These are phyloP conservation scores for Camellia oleifera DNA, from an alignment of 179 eudicot genomes.

Conservation along the genomic window DNA sequence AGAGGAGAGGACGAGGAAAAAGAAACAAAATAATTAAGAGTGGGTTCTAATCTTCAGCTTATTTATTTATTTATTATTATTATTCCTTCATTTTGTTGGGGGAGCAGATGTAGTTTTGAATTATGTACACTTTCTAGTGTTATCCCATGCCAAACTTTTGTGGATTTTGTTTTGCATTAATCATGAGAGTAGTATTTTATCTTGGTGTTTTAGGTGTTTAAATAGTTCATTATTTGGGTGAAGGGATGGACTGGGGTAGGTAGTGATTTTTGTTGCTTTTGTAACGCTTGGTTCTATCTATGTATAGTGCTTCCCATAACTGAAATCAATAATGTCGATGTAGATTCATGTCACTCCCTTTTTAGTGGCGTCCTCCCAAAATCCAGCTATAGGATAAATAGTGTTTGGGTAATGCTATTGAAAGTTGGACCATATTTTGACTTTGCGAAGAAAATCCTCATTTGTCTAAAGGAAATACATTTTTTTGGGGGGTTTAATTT, in stretches of 20 bases:
- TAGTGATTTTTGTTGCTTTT: neutral
- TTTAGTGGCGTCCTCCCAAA: too few relatives aligned
- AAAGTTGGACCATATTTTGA: neutral
- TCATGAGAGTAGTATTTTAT: neutral
- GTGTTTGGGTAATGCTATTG: neutral
- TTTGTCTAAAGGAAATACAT: too few relatives aligned
- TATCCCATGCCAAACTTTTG: neutral
- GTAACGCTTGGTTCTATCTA: neutral
- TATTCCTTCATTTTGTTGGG: neutral
- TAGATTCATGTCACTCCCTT: too few relatives aligned
- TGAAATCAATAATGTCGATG: too few relatives aligned
- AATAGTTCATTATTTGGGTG: neutral
- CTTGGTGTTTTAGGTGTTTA: too few relatives aligned
- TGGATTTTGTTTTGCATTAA: neutral
- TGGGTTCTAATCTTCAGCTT: neutral
- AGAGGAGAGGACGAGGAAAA: neutral
- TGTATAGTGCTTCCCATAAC: neutral
- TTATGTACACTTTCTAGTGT: neutral
- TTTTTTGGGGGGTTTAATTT: too few relatives aligned
- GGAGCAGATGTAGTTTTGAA: neutral
- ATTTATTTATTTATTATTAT: neutral
- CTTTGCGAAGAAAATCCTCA: too few relatives aligned
- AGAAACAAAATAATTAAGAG: neutral
- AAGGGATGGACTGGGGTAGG: neutral
- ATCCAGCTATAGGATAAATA: too few relatives aligned